A percentile compares a stretch with the other conserved stretches of the same genome.
Evolutionary conservation across 108 stramenopile genomes (phyloP).

Genomic region (Nannochloropsis salina): DNA sequence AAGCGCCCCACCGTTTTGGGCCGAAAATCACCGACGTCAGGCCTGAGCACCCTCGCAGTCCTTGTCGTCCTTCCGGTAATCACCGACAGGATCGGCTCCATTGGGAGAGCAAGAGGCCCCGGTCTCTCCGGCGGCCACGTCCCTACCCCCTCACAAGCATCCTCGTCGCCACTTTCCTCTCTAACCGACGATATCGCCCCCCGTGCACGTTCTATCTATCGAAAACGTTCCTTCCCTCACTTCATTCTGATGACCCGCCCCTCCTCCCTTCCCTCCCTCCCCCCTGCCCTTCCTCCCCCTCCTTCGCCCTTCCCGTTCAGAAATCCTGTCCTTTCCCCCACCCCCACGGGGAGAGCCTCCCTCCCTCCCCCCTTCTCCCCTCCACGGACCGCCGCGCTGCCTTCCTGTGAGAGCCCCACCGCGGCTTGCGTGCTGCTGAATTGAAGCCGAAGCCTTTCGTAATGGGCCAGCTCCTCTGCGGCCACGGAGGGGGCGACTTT

Average conservation of each 20-base stretch:
- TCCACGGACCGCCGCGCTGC: background rate
- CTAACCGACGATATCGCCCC: background rate
- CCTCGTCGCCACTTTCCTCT: no score
- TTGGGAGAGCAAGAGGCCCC: no score
- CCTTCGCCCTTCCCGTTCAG: background rate
- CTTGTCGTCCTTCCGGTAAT: no score
- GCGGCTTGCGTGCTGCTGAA: slow-evolving; percentile 27
- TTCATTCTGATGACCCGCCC: background rate
- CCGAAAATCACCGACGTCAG: no score
- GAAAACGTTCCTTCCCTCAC: background rate
- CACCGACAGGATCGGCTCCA: no score
- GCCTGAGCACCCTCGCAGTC: no score
- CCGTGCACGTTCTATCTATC: background rate
- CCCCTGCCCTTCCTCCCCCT: background rate
- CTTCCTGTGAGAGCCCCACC: background rate
- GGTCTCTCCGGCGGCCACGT: no score
- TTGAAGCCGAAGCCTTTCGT: slow-evolving; percentile 41
- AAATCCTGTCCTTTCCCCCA: background rate
- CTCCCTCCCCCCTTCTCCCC: background rate
- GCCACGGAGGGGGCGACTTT: slow-evolving; percentile 35
- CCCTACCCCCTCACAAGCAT: no score
- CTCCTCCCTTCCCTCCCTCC: background rate
- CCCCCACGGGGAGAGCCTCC: background rate
- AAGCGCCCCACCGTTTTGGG: no score
- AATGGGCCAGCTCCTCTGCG: slow-evolving; percentile 41